phyloP scores from a whole-genome alignment of 192 early-diverging fungal genomes.

The Backusella tarrabulga region DNA sequence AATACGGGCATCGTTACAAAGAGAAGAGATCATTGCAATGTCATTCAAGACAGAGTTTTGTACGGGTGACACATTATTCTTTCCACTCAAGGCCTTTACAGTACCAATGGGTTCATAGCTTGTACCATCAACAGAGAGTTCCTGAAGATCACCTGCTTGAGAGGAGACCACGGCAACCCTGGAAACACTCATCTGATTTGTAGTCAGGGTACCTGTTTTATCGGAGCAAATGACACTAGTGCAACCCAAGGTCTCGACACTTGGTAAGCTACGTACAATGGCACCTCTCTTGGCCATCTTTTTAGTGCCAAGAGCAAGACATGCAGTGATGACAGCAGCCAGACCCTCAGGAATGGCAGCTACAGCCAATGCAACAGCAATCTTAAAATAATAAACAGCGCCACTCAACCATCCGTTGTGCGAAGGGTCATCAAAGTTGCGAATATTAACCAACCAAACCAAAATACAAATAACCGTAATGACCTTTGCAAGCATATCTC shows the following conservation, averaged over 20 bases:
- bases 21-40: constrained; percentile 75
- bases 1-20: constrained; percentile 92
- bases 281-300: constrained; percentile 97
- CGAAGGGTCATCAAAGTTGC: constrained; percentile 90
- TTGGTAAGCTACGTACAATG: constrained; percentile 89
- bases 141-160: constrained; percentile 45
- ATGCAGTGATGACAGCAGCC: constrained; percentile 98
- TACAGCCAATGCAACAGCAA: constrained; percentile 96
- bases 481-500: constrained; percentile 81
- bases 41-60: constrained; percentile 66
- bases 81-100: constrained; percentile 31
- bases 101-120: constrained; percentile 85
- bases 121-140: constrained; percentile 80
- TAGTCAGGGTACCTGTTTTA: constrained; percentile 99
- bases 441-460: constrained; percentile 97
- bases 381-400: constrained; percentile 99
- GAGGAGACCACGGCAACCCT: constrained; percentile 57
- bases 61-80: constrained; percentile 42
- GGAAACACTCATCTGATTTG: constrained; percentile 96
- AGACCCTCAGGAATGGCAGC: constrained; percentile 99
- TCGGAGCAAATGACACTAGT: constrained; percentile 98
- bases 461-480: constrained; percentile 89
- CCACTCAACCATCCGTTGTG: constrained; percentile 93
- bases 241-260: constrained; percentile 96
- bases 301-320: constrained; percentile 94